Evolutionary conservation across 352 stramenopile genomes (phyloP), one percentile per base, ranked within the genome.

Genomic region (Phytopythium cucurbitacearum): DNA sequence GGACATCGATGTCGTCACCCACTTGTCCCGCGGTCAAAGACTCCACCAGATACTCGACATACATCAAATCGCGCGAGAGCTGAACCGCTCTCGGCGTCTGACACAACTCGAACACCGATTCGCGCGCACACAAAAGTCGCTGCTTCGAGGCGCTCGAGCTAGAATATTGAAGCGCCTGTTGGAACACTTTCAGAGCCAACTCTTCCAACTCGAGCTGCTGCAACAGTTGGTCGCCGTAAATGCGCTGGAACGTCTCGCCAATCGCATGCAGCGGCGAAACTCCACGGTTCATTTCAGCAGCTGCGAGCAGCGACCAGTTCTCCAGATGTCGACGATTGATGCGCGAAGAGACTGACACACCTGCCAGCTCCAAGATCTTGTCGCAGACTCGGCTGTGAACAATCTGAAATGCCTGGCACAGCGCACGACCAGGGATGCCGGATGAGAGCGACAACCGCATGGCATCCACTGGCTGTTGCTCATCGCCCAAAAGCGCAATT

Each of bases 261-360:
- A 87, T 78, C 9, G 76, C 76, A 12, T 66, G 40, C 28, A 86
- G 48, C 47, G 69, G 64, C 10, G 59, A 39, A 5, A 83, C 55
- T 44, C 76, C 73, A 28, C 82, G 78, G 13, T 81, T 71, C 41
- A 93, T 73, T 61, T 93, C 82, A 3, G 74, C 66, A 0, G 69
- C 77, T 4, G 80, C 63, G 15, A 93, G 59, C 41, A 82, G 65
- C 5, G 80, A 85, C 82, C 82, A 93, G 42, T 89, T 91, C 44
- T 91, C 72, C 32, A 93, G 57, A 40, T 93, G 76, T 10, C 82
- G 72, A 21, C 76, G 76, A 50, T 84, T 89, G 38, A 93, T 85
- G 2, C 74, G 69, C 36, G 56, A 51, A 21, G 52, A 54, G 15
- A 73, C 70, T 1, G 67, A 51, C 15, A 61, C 60, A 2, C 58